Percentiles rank a stretch among this genome's conserved stretches.
These are phyloP conservation scores for Linum usitatissimum DNA, from an alignment of 345 rosid genomes.

Conservation along the genomic window DNA sequence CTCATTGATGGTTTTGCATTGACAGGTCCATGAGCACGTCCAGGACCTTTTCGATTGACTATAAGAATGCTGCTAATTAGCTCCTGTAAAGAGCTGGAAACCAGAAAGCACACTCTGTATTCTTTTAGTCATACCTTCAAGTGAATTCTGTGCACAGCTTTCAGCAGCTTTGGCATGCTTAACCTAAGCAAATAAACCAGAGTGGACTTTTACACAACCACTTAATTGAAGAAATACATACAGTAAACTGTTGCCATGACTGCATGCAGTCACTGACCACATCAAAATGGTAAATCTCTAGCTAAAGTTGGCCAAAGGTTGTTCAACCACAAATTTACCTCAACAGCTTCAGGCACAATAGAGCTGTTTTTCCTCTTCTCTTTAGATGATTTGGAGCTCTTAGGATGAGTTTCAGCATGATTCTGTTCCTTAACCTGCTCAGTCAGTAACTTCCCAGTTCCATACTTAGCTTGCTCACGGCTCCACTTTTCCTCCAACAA, in stretches of 20 bases:
- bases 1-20: constrained; percentile 21
- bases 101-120: constrained; percentile 27
- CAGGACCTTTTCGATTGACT: constrained; percentile 25
- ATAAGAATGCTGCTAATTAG: constrained; percentile 21
- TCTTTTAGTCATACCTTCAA: constrained; percentile 46
- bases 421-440: constrained; percentile 24
- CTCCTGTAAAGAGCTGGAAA: constrained; percentile 23
- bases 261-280: background rate
- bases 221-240: background rate
- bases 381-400: constrained; percentile 22
- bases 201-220: background rate
- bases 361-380: constrained; percentile 18
- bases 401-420: constrained; percentile 30
- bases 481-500: constrained; percentile 39
- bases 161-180: constrained; percentile 26
- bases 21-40: constrained; percentile 18
- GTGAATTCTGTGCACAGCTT: constrained; percentile 16
- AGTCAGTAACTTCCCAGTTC: constrained; percentile 13
- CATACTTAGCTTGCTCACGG: constrained; percentile 14
- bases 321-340: constrained; percentile 21
- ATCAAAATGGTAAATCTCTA: background rate
- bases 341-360: constrained; percentile 18
- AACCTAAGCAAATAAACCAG: constrained; percentile 21
- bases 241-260: background rate
- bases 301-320: background rate